A percentile compares a stretch with the other conserved stretches of the same genome.
These are phyloP conservation scores for Cladosporium sp. DNA, from an alignment of 2,329 filamentous ascomycete genomes.

Conservation along the genomic window DNA sequence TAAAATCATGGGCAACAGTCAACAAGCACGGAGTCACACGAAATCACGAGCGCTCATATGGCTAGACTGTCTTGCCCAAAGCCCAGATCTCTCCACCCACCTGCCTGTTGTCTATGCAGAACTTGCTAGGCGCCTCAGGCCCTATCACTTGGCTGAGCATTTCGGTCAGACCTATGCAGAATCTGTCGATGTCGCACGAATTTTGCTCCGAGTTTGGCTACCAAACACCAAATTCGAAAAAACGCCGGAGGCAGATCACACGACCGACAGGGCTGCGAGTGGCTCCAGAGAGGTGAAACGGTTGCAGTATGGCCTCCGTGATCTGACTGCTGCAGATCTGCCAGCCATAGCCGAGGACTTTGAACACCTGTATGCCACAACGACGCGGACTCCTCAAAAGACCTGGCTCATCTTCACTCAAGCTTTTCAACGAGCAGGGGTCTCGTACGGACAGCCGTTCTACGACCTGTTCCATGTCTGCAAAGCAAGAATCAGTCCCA, in stretches of 20 bases:
- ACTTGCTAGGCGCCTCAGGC: neutral
- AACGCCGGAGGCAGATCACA: too few species aligned
- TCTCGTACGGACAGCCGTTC: neutral
- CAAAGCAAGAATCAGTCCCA: neutral
- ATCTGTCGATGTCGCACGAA: constrained; percentile 9
- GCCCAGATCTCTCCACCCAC: neutral
- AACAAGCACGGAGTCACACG: neutral
- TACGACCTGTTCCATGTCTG: constrained; percentile 15
- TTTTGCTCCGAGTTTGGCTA: constrained; percentile 21
- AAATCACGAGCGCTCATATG: neutral
- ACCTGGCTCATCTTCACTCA: neutral
- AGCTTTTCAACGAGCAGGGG: neutral
- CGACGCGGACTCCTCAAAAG: neutral
- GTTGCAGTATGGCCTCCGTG: neutral
- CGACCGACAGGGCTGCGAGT: neutral
- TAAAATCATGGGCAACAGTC: neutral
- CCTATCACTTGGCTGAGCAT: constrained; percentile 15
- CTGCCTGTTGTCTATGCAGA: constrained; percentile 6
- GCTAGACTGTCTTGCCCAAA: neutral
- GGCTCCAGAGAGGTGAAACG: neutral
- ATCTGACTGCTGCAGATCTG: neutral
- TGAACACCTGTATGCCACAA: neutral
- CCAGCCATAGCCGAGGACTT: neutral
- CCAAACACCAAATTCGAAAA: constrained; percentile 5
- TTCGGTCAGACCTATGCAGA: constrained; percentile 9